Percentiles rank a stretch among this genome's conserved stretches.
Evolutionary conservation across 345 rosid species (phyloP).

Genomic region (Eutrema japonicum): DNA sequence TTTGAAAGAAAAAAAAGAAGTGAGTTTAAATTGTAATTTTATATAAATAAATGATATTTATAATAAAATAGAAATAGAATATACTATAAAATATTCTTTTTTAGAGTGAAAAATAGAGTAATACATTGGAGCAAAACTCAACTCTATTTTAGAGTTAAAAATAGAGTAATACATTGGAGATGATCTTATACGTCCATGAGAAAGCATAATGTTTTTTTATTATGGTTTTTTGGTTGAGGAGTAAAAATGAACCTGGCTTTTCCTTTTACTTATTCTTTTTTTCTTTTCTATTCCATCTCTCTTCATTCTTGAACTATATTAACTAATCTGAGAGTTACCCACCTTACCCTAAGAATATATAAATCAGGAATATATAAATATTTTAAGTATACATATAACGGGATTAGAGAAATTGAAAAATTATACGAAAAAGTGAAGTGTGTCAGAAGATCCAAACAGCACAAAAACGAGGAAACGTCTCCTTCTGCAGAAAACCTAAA

Average conservation of each 20-base stretch:
- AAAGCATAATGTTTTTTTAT: neutral
- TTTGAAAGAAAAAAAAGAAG: too few species aligned
- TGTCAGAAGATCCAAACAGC: slow-evolving; percentile 72
- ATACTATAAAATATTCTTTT: too few species aligned
- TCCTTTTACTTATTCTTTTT: neutral
- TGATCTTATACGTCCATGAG: neutral
- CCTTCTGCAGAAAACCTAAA: slow-evolving; percentile 55
- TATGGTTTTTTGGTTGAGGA: neutral
- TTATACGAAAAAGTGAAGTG: slow-evolving; percentile 43
- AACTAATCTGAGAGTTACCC: neutral
- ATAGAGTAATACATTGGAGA: too few species aligned
- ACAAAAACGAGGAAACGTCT: slow-evolving; percentile 88
- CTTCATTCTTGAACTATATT: neutral
- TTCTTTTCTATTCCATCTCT: neutral
- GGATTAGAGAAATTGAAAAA: slow-evolving; percentile 31
- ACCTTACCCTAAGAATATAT: neutral
- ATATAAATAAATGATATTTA: too few species aligned
- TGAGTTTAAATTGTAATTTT: too few species aligned
- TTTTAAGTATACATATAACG: slow-evolving; percentile 1
- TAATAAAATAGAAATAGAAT: too few species aligned
- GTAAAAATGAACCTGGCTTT: neutral
- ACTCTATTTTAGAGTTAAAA: too few species aligned
- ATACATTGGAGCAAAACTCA: too few species aligned
- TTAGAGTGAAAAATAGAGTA: too few species aligned
- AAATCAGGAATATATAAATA: slow-evolving; percentile 4